Evolutionary conservation across 78 protist genomes (phyloP).

Genomic region (Dictyostelium discoideum): dicty_2.7 NC_007088.5:7912501-7913000

Average conservation of each 20-base stretch:
- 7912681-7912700: neutral
- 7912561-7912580: neutral
- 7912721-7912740: neutral
- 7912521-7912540: neutral
- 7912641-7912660: neutral
- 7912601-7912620: neutral
- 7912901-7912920: neutral
- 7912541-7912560: neutral
- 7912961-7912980: neutral
- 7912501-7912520: neutral
- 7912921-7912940: neutral
- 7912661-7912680: neutral
- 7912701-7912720: neutral
- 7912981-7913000: neutral
- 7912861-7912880: neutral
- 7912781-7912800: neutral
- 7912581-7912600: neutral
- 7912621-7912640: neutral
- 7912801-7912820: neutral
- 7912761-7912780: neutral
- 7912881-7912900: neutral
- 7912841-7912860: neutral
- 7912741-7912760: neutral
- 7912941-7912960: neutral
- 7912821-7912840: neutral